A percentile compares a stretch with the other conserved stretches of the same genome.
phyloP scores from a whole-genome alignment of 805 yeast species.

The Saturnispora diversa region DNA sequence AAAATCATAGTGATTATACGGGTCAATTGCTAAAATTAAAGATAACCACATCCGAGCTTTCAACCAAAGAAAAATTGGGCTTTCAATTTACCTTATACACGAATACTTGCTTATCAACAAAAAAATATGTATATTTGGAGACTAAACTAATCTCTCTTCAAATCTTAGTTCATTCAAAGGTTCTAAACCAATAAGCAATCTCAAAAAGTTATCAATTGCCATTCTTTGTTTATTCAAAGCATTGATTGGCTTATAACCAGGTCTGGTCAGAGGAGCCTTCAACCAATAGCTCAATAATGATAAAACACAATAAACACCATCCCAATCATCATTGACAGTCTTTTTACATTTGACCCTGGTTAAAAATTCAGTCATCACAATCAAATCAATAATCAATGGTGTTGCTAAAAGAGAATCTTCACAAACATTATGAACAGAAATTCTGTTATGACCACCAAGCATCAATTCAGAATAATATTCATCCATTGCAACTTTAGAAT shows the following conservation, averaged over 20 bases:
- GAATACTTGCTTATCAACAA: no score
- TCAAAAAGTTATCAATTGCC: constrained; percentile 84
- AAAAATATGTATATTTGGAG: no score
- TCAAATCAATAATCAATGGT: constrained; percentile 86
- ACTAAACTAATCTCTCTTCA: constrained; percentile 70
- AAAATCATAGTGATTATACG: no score
- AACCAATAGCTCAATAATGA: constrained; percentile 90
- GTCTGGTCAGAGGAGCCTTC: constrained; percentile 90
- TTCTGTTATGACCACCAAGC: constrained; percentile 96
- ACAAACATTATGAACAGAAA: constrained; percentile 90
- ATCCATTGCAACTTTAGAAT: constrained; percentile 96
- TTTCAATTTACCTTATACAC: no score
- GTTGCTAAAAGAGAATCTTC: constrained; percentile 94
- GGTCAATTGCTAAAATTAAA: no score
- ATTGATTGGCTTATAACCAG: constrained; percentile 83
- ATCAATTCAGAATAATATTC: constrained; percentile 94
- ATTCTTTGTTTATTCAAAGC: constrained; percentile 92
- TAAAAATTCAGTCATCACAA: constrained; percentile 83
- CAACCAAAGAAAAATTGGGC: no score
- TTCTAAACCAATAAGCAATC: constrained; percentile 85
- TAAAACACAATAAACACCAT: constrained; percentile 73
- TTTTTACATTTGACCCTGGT: constrained; percentile 76
- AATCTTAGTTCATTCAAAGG: constrained; percentile 86
- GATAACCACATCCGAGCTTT: no score
- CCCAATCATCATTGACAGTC: constrained; percentile 40